Evolutionary conservation across 306 rosid species (phyloP).

Genomic region (Pueraria montana): DNA sequence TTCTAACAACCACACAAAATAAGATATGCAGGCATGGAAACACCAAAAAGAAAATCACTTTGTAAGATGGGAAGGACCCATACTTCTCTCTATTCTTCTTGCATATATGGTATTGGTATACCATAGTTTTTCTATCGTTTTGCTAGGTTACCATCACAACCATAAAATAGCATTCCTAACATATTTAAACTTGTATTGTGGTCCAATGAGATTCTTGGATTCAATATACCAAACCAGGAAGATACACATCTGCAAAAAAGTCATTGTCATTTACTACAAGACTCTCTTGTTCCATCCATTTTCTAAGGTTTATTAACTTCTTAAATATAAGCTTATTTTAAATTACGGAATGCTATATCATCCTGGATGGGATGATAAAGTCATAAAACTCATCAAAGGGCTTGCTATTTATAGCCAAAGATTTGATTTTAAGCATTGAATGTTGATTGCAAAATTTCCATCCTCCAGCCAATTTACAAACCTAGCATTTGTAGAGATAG

Average conservation of each 20-base stretch:
- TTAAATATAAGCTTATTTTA: conserved; percentile 5
- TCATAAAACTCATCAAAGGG: no score
- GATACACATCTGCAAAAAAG: conserved; percentile 4
- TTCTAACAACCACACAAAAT: background rate
- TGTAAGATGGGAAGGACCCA: background rate
- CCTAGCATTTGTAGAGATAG: no score
- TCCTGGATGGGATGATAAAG: background rate
- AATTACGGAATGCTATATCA: background rate
- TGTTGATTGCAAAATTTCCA: no score
- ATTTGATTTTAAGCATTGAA: no score
- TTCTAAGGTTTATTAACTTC: conserved; percentile 18
- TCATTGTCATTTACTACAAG: conserved; percentile 15
- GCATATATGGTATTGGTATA: background rate
- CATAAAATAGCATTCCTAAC: background rate
- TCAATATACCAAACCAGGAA: background rate
- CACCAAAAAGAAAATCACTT: conserved; percentile 21
- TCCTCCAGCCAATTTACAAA: no score
- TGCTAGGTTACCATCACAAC: conserved; percentile 7
- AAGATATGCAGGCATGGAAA: conserved; percentile 12
- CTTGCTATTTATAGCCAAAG: no score
- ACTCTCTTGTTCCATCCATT: background rate
- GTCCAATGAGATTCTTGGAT: conserved; percentile 23
- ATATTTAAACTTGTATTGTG: conserved; percentile 37
- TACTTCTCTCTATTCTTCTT: background rate
- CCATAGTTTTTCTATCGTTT: background rate